Evolutionary conservation across 768 basidiomycete species (phyloP), one percentile per base, ranked within the genome.

Genomic region (Chalciporus pseudorubinellus): DNA sequence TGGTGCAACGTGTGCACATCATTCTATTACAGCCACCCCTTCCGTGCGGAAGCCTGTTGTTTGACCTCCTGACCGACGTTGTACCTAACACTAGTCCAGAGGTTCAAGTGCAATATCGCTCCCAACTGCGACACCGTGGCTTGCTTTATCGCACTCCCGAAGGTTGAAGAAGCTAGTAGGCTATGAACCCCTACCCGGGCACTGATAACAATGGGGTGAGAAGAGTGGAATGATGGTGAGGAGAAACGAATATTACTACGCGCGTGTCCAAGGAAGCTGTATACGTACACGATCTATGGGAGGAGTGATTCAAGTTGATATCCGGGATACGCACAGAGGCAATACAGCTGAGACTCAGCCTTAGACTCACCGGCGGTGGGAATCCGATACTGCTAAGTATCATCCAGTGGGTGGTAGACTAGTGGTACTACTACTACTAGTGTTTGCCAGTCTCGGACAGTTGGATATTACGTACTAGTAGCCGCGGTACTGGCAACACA

Each of bases 151-250:
- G 24, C 59, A 62, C 21, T 56, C 39, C 20, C 47, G 55, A 4
- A 69, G 65, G 38, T 58, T 62, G 57, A 66, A 69, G 52, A 59
- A 28, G 62, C 54, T 10, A 66, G 56, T 12, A 69, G 40, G 21
- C 65, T 42, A 13, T 67, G 65, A 29, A 66, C 31, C 1, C 60
- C 67, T 28, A 69, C 51, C 40, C 67, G 65, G 3, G 65, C 66
- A 14, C 64, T 66, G 28, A 42, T 22, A 8, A 45, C 36, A 3
- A 31, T 28, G 24, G n/a, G 18, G 39, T 65, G 10, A 64, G 55
- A 51, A 33, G 52, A 10, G 1, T 9, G 1, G 1, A 10, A 18
- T 16, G 4, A 3, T 20, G 14, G 13, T 29, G 16, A 20, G n/a
- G 24, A 3, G 16, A 22, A 20, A 47, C 18, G 9, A 29, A 13